Evolutionary conservation across 192 early-diverging fungal species (phyloP), one percentile per base, ranked within the genome.

Genomic region (Endogone sp.): DNA sequence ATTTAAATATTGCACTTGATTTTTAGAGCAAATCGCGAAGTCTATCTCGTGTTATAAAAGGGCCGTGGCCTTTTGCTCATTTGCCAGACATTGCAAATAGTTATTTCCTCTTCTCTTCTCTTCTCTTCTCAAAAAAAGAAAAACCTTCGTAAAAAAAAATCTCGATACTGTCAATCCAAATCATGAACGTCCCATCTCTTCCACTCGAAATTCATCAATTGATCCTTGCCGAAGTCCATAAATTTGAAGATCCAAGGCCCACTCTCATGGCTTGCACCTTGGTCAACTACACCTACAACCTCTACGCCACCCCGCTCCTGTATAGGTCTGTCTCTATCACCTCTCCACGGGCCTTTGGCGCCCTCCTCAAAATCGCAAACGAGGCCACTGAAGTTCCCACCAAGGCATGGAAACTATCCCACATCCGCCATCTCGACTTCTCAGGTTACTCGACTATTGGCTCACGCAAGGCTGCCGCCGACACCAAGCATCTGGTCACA

Each of bases 171-270:
- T n/a, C n/a, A n/a, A n/a, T n/a, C n/a, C n/a, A n/a, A n/a, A n/a
- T n/a, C n/a, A n/a, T n/a, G n/a, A n/a, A n/a, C n/a, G n/a, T n/a
- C n/a, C n/a, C n/a, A n/a, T n/a, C n/a, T n/a, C n/a, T 56, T n/a
- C 55, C 55, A 56, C 11, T 56, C 11, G 55, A 56, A n/a, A n/a
- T 56, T 13, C 55, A 56, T 56, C 55, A 56, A 56, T 56, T 56
- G 55, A 56, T 56, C 55, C 55, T 56, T 56, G 55, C 11, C 55
- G n/a, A n/a, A n/a, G n/a, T n/a, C n/a, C n/a, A n/a, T n/a, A n/a
- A n/a, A n/a, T n/a, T n/a, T n/a, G n/a, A n/a, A n/a, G n/a, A n/a
- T n/a, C n/a, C n/a, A n/a, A n/a, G n/a, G n/a, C n/a, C n/a, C n/a
- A n/a, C n/a, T n/a, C 55, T 56, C n/a, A 13, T 56, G 55, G 11